These are phyloP conservation scores for Hevea brasiliensis DNA, from an alignment of 345 rosid species.

Conservation along the genomic window DNA sequence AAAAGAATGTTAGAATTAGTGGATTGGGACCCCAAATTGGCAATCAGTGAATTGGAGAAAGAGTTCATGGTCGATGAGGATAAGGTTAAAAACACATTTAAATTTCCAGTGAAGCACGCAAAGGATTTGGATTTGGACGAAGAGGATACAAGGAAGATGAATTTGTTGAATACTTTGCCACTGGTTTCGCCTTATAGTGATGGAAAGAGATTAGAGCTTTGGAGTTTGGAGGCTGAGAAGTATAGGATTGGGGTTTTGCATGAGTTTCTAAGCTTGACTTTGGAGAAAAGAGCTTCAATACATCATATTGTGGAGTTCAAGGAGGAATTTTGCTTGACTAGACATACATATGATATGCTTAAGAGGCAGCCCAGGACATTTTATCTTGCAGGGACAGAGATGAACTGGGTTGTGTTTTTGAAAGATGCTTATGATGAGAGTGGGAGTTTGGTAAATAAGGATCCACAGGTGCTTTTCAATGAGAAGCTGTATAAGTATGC, in stretches of 20 bases:
- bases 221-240: constrained; percentile 92
- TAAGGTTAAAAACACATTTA: constrained; percentile 54
- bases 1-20: constrained; percentile 68
- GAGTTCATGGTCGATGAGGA: constrained; percentile 65
- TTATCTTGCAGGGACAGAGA: constrained; percentile 91
- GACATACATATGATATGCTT: constrained; percentile 78
- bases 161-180: constrained; percentile 63
- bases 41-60: constrained; percentile 65
- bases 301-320: constrained; percentile 90
- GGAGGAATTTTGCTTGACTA: constrained; percentile 88
- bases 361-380: constrained; percentile 70
- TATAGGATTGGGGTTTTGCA: constrained; percentile 78
- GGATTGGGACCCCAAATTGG: constrained; percentile 67
- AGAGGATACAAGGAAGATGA: constrained; percentile 50
- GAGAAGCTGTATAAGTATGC: constrained; percentile 59
- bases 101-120: constrained; percentile 67
- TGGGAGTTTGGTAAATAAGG: constrained; percentile 61
- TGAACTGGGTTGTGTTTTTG: constrained; percentile 87
- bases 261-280: constrained; percentile 84
- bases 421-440: constrained; percentile 59
- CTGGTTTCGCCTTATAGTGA: constrained; percentile 81
- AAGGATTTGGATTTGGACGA: constrained; percentile 63
- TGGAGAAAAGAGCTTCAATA: constrained; percentile 85
- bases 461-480: constrained; percentile 71
- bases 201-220: constrained; percentile 57